Conservation (phyloP, 805 yeast species). For the Wickerhamiella allomyrinae region DNA sequence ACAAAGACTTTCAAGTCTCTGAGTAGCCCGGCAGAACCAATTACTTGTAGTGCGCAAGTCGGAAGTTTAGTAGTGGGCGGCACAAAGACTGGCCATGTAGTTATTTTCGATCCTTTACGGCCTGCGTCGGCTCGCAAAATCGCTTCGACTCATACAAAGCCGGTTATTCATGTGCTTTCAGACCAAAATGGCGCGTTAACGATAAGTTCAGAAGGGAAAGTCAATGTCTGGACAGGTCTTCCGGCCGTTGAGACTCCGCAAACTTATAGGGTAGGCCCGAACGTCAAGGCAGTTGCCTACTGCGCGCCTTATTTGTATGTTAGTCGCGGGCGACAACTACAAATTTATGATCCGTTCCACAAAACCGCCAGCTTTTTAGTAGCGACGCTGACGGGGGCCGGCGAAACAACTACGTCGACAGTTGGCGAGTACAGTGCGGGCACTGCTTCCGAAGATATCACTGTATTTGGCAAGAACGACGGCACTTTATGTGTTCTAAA, state of each 20-base stretch:
- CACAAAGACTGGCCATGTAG: neutral
- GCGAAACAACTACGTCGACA: constrained; percentile 5
- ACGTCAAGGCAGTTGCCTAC: constrained; percentile 18
- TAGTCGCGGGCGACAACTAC: constrained; percentile 21
- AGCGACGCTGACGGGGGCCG: neutral
- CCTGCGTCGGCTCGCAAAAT: neutral
- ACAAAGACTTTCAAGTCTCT: neutral
- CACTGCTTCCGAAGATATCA: constrained; percentile 16
- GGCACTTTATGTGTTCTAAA: constrained; percentile 25
- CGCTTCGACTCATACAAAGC: constrained; percentile 6
- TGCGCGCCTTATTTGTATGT: constrained; percentile 23
- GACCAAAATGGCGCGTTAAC: constrained; percentile 21
- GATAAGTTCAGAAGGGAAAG: constrained; percentile 26
- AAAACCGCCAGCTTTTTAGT: constrained; percentile 18
- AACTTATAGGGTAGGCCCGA: constrained; percentile 19
- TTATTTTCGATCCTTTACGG: neutral
- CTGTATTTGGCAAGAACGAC: constrained; percentile 29
- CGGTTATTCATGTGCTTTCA: constrained; percentile 11
- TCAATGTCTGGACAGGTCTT: constrained; percentile 22
- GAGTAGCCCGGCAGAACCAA: neutral
- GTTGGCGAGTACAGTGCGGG: constrained; percentile 24
- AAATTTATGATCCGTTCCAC: constrained; percentile 22
- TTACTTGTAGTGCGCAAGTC: neutral
- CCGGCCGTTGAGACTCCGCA: neutral
- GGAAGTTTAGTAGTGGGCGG: constrained; percentile 1